Evolutionary conservation across 495 filamentous ascomycete genomes (phyloP).

Genomic region (Echria macrotheca): DNA sequence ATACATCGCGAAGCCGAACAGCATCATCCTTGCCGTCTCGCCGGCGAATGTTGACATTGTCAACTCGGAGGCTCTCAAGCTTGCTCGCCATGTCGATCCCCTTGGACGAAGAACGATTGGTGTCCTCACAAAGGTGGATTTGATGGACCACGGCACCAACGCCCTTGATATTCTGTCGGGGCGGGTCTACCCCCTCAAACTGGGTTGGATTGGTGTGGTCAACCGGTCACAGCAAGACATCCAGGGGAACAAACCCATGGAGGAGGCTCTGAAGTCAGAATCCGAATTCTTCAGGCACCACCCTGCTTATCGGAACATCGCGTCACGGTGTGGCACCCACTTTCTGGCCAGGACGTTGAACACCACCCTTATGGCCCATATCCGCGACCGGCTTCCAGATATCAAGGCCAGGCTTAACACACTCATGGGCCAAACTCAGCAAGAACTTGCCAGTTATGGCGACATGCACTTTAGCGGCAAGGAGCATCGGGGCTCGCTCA

Average conservation of each 20-base stretch:
- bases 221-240: conserved; percentile 99
- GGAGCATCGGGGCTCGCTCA: conserved; percentile 90
- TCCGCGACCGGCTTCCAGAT: conserved; percentile 90
- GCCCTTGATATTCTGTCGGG: conserved; percentile 95
- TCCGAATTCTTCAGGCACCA: conserved; percentile 95
- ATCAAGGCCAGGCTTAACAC: conserved; percentile 98
- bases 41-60: conserved; percentile 98
- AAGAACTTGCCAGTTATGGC: conserved; percentile 96
- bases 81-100: conserved; percentile 93
- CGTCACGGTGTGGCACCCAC: conserved; percentile 87
- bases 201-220: conserved; percentile 97
- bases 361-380: conserved; percentile 90
- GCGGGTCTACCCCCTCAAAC: conserved; percentile 91
- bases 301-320: conserved; percentile 95
- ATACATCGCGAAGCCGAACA: conserved; percentile 99
- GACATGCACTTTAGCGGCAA: conserved; percentile 98
- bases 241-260: conserved; percentile 83
- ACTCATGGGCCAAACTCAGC: conserved; percentile 97
- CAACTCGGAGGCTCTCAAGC: conserved; percentile 96
- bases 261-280: conserved; percentile 85
- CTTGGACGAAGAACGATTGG: conserved; percentile 93
- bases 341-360: conserved; percentile 95
- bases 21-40: conserved; percentile 93
- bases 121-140: conserved; percentile 92
- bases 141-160: conserved; percentile 99